Conservation (phyloP, 176 grass and related monocot genomes). For the Calamus simplicifolius region DNA sequence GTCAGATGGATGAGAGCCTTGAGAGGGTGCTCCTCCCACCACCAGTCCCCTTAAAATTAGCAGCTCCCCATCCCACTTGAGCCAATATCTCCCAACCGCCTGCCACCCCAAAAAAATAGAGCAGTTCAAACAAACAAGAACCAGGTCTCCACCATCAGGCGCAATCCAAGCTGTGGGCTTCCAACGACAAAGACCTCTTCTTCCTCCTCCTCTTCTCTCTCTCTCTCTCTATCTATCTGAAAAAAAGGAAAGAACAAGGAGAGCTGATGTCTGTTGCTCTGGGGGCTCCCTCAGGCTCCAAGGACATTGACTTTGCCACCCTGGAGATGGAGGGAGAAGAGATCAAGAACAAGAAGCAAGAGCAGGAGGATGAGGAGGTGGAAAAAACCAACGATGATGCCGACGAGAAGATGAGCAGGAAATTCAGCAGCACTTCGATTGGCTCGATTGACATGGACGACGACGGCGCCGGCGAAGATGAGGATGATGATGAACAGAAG, state of each 20-base stretch:
- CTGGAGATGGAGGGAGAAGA: no score
- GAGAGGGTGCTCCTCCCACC: no score
- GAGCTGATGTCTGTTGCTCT: background rate
- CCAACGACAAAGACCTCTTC: background rate
- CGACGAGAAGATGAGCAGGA: constrained; percentile 15
- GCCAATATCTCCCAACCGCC: no score
- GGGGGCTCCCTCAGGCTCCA: constrained; percentile 4
- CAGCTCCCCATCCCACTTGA: no score
- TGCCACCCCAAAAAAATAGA: no score
- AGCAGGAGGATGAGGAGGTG: constrained; percentile 30
- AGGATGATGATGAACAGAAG: constrained; percentile 59
- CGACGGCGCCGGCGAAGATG: constrained; percentile 32
- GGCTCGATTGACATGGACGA: constrained; percentile 24
- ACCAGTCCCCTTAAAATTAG: no score
- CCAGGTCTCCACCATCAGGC: no score
- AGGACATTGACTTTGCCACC: no score
- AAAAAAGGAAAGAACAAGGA: background rate
- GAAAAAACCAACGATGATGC: constrained; percentile 2
- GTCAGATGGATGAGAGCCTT: no score
- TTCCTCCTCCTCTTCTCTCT: constrained; percentile 1
- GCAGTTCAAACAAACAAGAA: no score
- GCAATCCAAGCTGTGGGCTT: no score
- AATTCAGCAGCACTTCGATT: background rate
- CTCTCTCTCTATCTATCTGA: background rate
- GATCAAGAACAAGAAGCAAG: no score